phyloP scores from a whole-genome alignment of 768 basidiomycete species.

The Phlegmacium glaucopus region DNA sequence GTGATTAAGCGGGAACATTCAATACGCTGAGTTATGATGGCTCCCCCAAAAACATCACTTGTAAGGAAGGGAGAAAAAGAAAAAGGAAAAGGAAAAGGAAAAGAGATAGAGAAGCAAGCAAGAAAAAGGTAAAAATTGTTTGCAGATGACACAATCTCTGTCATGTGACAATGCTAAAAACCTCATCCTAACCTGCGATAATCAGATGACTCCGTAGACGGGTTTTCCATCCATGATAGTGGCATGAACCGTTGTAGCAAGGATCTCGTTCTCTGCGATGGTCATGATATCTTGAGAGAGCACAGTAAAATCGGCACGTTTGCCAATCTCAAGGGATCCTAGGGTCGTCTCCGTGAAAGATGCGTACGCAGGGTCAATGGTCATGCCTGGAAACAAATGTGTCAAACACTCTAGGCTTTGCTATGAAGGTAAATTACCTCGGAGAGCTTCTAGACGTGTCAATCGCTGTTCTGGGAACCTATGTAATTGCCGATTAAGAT shows the following conservation, averaged over 20 bases:
- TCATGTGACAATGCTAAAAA: too few species aligned
- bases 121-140: not conserved
- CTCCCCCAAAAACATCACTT: too few species aligned
- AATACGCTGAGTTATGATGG: too few species aligned
- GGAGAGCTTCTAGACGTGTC: constrained; percentile 71
- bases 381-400: constrained; percentile 58
- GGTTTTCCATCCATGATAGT: constrained; percentile 76
- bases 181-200: not conserved
- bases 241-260: constrained; percentile 63
- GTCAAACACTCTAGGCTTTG: not conserved
- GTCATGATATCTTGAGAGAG: constrained; percentile 81
- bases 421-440: constrained; percentile 38
- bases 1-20: too few species aligned
- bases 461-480: constrained; percentile 86
- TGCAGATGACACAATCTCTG: too few species aligned
- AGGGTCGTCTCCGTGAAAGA: constrained; percentile 71
- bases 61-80: too few species aligned
- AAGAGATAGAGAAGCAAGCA: not conserved
- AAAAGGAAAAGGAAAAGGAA: not conserved
- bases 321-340: constrained; percentile 78
- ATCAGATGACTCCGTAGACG: constrained; percentile 36
- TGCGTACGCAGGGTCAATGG: constrained; percentile 83
- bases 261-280: constrained; percentile 52
- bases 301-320: constrained; percentile 83
- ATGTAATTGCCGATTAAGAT: not conserved